Evolutionary conservation across 345 rosid genomes (phyloP), one percentile per base, ranked within the genome.

Genomic region (Clausena lansium): DNA sequence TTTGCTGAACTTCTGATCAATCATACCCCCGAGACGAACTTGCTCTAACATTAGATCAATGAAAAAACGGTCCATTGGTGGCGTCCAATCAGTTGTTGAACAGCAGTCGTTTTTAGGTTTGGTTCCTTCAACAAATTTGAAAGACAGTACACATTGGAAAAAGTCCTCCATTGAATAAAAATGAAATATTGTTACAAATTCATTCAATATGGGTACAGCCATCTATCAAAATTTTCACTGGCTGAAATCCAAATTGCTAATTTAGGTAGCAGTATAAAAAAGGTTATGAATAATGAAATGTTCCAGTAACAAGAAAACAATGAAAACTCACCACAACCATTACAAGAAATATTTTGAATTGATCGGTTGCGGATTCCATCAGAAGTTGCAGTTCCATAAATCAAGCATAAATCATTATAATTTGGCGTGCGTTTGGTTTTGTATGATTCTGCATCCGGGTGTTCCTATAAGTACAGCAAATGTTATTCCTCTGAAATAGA

Each of bases 31-130:
- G 7, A 78, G 87, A 64, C 75, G 78, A 82, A 82, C 90, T 75
- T 85, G 84, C 66, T 84, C 79, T 10, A 85, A 77, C 88, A 87
- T 84, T 75, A 85, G 79, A 81, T 87, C 88, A 78, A 87, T 87
- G 74, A 87, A 81, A 80, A 39, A 85, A 47, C 87, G 84, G 79
- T 87, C 90, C 90, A 87, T 87, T 47, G 81, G 73, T 17, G 83
- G 87, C 54, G 81, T 75, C 90, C 90, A 87, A 72, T 85, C 78
- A 62, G 77, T 75, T 54, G 76, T 83, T 77, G 22, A n/a, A 73
- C 25, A 24, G 74, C 52, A 62, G 69, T 68, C 81, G 75, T 84
- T 72, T 71, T 61, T 62, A 63, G 54, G 47, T 68, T 77, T 81
- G 71, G 71, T 74, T 61, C 81, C 88, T 84, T 73, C 61, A 79